Evolutionary conservation across 345 rosid genomes (phyloP).

Genomic region (Populus tremula): DNA sequence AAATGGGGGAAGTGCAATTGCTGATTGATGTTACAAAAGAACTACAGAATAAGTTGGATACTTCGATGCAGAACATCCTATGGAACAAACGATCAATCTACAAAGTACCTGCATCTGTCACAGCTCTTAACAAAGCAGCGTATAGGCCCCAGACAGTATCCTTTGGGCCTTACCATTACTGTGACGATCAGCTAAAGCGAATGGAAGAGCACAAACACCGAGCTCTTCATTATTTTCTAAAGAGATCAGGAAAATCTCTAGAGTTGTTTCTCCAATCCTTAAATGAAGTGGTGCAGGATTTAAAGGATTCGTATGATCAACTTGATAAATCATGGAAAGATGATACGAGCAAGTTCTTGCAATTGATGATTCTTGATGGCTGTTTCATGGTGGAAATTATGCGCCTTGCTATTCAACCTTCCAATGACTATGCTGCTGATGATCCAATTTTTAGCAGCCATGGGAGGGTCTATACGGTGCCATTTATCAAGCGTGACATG

Average conservation of each 20-base stretch:
- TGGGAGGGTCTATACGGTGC: conserved; percentile 38
- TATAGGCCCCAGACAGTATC: conserved; percentile 42
- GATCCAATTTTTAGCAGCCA: conserved; percentile 49
- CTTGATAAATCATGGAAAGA: conserved; percentile 29
- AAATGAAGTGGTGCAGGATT: conserved; percentile 13
- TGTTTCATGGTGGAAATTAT: conserved; percentile 53
- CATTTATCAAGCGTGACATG: conserved; percentile 47
- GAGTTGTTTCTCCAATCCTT: conserved; percentile 21
- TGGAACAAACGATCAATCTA: conserved; percentile 45
- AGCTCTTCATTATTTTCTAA: conserved; percentile 34
- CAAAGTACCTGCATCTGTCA: conserved; percentile 32
- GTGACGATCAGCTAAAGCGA: conserved; percentile 21
- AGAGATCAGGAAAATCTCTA: conserved; percentile 23
- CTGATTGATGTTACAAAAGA: conserved; percentile 13
- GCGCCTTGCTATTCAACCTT: neutral
- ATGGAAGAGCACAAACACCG: conserved; percentile 48
- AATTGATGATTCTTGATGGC: conserved; percentile 49
- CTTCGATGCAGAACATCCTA: conserved; percentile 7
- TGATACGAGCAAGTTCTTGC: conserved; percentile 19
- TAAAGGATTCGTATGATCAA: conserved; percentile 32
- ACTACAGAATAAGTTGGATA: conserved; percentile 14
- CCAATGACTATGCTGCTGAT: conserved; percentile 32
- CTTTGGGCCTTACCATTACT: conserved; percentile 47
- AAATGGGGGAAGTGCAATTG: conserved; percentile 12
- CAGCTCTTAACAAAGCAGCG: conserved; percentile 31